Percentiles rank a stretch among this genome's conserved stretches.
These are phyloP conservation scores for Musa itinerans DNA, from an alignment of 176 grass and related monocot genomes.

Conservation along the genomic window DNA sequence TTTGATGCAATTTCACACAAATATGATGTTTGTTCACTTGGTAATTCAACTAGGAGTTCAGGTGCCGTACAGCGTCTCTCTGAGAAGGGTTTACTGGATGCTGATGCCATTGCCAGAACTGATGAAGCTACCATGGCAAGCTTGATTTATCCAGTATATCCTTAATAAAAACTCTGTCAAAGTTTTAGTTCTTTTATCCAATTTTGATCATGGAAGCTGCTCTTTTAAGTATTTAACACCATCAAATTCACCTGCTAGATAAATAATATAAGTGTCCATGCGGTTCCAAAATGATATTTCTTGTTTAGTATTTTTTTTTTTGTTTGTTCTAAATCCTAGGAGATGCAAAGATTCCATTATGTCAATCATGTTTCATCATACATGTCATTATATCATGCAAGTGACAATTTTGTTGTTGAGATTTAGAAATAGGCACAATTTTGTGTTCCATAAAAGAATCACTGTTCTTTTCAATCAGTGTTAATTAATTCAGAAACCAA, in stretches of 20 bases:
- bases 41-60: constrained; percentile 32
- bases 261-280: background rate
- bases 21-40: constrained; percentile 28
- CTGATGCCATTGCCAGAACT: constrained; percentile 61
- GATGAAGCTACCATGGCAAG: constrained; percentile 62
- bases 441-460: background rate
- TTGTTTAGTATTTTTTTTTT: background rate
- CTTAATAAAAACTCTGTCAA: no score
- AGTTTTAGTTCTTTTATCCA: background rate
- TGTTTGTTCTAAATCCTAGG: background rate
- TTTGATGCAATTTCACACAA: constrained; percentile 11
- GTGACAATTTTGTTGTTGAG: background rate
- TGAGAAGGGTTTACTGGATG: constrained; percentile 68
- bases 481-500: background rate
- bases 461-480: background rate
- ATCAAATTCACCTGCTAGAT: background rate
- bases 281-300: background rate
- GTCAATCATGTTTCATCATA: background rate
- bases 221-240: background rate
- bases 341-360: background rate
- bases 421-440: background rate
- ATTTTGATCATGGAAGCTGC: background rate
- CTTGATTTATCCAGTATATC: constrained; percentile 79
- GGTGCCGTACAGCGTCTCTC: constrained; percentile 72
- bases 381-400: background rate